Evolutionary conservation across 2,329 filamentous ascomycete species (phyloP).

Genomic region (Thielaviopsis punctulata): DNA sequence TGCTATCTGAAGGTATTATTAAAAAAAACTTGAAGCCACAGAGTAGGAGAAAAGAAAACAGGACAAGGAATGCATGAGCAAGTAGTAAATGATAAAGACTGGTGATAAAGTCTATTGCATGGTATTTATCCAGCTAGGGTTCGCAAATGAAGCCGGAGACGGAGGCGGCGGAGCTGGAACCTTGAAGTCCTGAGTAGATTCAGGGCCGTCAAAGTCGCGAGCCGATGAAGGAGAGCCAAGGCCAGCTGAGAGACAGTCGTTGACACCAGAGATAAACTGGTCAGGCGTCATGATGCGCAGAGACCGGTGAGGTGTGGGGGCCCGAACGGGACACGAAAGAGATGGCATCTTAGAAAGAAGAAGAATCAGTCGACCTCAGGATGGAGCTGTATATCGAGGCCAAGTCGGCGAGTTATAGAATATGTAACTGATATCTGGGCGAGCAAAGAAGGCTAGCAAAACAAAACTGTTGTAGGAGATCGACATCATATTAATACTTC

Average conservation of each 20-base stretch:
- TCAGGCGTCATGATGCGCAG: slow-evolving; percentile 29
- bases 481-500: background rate
- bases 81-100: background rate
- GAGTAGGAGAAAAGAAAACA: background rate
- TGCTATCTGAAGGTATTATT: no score
- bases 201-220: slow-evolving; percentile 36
- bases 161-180: slow-evolving; percentile 49
- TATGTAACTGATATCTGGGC: background rate
- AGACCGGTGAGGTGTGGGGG: slow-evolving; percentile 29
- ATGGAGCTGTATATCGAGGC: background rate
- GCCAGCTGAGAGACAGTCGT: slow-evolving; percentile 28
- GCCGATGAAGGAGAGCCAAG: slow-evolving; percentile 24
- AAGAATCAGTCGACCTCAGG: background rate
- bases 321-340: slow-evolving; percentile 20
- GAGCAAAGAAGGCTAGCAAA: background rate
- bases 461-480: background rate
- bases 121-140: slow-evolving; percentile 20
- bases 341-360: background rate
- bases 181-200: slow-evolving; percentile 45
- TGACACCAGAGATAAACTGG: slow-evolving; percentile 36
- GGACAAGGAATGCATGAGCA: background rate
- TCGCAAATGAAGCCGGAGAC: slow-evolving; percentile 43
- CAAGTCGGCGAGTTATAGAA: background rate
- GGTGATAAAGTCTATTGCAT: background rate
- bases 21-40: background rate